phyloP scores from a whole-genome alignment of 441 rosid species.

The Eutrema salsugineum region DNA sequence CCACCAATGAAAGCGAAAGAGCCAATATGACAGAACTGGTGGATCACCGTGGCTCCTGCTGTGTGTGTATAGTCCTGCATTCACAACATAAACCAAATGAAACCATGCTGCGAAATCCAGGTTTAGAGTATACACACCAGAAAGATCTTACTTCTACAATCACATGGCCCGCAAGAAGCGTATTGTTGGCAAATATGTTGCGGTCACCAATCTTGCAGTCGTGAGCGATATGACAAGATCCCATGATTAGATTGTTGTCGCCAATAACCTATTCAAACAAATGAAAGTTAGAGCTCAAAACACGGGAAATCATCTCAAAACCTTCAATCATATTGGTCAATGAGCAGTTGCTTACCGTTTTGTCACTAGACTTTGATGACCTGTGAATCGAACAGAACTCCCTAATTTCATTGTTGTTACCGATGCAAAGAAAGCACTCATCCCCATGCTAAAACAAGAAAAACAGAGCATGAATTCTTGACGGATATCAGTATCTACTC shows the following conservation, averaged over 20 bases:
- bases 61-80: slow-evolving; percentile 77
- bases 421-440: slow-evolving; percentile 75
- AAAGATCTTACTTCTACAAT: slow-evolving; percentile 61
- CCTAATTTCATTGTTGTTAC: slow-evolving; percentile 86
- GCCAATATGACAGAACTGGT: slow-evolving; percentile 85
- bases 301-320: background rate
- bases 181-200: slow-evolving; percentile 88
- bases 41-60: slow-evolving; percentile 81
- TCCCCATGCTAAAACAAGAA: slow-evolving; percentile 53
- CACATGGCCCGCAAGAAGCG: slow-evolving; percentile 95
- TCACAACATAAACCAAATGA: slow-evolving; percentile 26
- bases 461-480: background rate
- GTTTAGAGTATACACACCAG: background rate
- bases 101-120: background rate
- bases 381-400: slow-evolving; percentile 85
- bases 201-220: slow-evolving; percentile 84
- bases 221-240: slow-evolving; percentile 95
- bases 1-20: slow-evolving; percentile 86
- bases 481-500: background rate
- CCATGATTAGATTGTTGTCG: slow-evolving; percentile 88
- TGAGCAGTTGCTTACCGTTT: slow-evolving; percentile 45
- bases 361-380: slow-evolving; percentile 74
- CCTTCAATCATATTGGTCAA: background rate
- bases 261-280: slow-evolving; percentile 65
- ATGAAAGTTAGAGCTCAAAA: background rate